Percentiles rank a stretch among this genome's conserved stretches.
These are phyloP conservation scores for Helotiales sp. DNA, from an alignment of 2,329 filamentous ascomycete species.

Conservation along the genomic window DNA sequence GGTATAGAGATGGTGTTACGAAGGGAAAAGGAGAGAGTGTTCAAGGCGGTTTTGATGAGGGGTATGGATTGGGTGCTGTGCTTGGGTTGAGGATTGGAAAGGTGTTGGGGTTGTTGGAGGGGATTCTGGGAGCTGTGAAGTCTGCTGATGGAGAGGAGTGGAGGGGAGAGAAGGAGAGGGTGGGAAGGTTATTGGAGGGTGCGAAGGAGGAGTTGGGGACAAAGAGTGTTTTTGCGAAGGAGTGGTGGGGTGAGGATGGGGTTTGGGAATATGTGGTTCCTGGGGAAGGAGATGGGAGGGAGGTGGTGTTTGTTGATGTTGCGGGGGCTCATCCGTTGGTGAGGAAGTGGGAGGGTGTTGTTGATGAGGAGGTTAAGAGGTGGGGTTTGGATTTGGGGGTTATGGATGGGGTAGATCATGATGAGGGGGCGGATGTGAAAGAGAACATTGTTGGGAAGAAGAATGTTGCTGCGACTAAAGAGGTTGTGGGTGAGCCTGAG, in stretches of 20 bases:
- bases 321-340: conserved; percentile 68
- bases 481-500: conserved; percentile 10
- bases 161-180: conserved; percentile 23
- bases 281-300: conserved; percentile 39
- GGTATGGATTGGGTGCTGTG: conserved; percentile 80
- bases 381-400: conserved; percentile 40
- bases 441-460: not conserved
- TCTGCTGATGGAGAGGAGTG: conserved; percentile 26
- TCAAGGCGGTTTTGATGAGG: conserved; percentile 89
- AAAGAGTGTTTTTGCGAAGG: conserved; percentile 59
- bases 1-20: conserved; percentile 86
- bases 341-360: conserved; percentile 55
- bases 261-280: conserved; percentile 67
- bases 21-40: conserved; percentile 73
- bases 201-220: conserved; percentile 62
- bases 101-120: conserved; percentile 76
- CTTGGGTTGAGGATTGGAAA: conserved; percentile 74
- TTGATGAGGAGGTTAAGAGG: conserved; percentile 42
- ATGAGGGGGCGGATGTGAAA: not conserved
- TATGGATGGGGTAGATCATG: conserved; percentile 23
- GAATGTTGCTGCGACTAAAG: conserved; percentile 10
- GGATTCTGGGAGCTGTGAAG: conserved; percentile 54
- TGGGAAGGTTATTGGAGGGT: conserved; percentile 41
- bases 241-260: conserved; percentile 70
- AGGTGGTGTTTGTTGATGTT: conserved; percentile 60